Conservation (phyloP, 331 rosid species). For the Acacia pycnantha region DNA sequence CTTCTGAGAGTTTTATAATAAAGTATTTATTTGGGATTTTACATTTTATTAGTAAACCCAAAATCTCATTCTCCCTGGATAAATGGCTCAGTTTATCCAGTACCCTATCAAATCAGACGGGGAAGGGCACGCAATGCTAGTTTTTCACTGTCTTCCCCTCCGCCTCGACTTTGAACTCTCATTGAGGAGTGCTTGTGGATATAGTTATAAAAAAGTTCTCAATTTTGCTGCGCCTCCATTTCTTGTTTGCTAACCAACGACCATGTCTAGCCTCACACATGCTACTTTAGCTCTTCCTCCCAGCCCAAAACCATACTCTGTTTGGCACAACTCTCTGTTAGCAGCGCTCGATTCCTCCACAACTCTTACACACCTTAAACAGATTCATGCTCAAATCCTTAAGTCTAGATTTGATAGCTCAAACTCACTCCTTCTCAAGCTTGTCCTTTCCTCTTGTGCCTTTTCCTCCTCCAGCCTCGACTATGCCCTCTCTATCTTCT, state of each 20-base stretch:
- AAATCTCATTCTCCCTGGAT: background rate
- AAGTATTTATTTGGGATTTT: no score
- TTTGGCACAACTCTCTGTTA: slow-evolving; percentile 26
- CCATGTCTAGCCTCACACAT: slow-evolving; percentile 48
- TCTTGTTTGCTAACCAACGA: background rate
- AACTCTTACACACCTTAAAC: slow-evolving; percentile 51
- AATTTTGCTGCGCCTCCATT: slow-evolving; percentile 15
- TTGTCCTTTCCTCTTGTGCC: slow-evolving; percentile 44
- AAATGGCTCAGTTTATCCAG: background rate
- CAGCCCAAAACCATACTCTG: slow-evolving; percentile 17
- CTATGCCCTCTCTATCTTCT: slow-evolving; percentile 68
- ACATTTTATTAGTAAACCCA: background rate
- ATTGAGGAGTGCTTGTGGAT: background rate
- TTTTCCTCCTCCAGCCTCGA: slow-evolving; percentile 45
- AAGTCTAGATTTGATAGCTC: slow-evolving; percentile 39
- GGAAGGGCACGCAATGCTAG: background rate
- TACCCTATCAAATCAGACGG: background rate
- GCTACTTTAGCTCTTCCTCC: slow-evolving; percentile 35
- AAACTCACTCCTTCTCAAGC: slow-evolving; percentile 44
- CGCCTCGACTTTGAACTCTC: background rate
- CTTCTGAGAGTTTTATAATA: no score
- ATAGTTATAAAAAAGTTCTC: background rate
- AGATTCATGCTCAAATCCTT: slow-evolving; percentile 74
- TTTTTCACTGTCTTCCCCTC: background rate
- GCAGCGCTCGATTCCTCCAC: slow-evolving; percentile 48